phyloP scores from a whole-genome alignment of 2,329 filamentous ascomycete species.

The Trichoderma lentiforme region DNA sequence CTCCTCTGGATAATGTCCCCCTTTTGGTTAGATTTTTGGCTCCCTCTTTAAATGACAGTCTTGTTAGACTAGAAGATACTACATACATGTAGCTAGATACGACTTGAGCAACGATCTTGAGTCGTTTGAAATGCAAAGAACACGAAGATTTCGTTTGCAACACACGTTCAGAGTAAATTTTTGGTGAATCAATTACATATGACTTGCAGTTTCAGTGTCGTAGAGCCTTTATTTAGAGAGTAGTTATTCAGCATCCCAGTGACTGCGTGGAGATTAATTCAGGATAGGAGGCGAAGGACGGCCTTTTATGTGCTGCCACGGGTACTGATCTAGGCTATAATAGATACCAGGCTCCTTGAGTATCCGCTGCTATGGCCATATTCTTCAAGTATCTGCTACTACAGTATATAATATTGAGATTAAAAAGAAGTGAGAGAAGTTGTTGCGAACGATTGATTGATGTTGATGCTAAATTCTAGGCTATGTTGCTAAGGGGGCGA shows the following conservation, averaged over 20 bases:
- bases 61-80: not conserved
- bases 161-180: not conserved
- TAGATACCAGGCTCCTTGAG: not conserved
- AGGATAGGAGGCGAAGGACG: too few species aligned
- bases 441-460: too few species aligned
- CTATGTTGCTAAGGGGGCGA: too few species aligned
- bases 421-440: too few species aligned
- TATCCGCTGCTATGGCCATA: not conserved
- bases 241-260: not conserved
- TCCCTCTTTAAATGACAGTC: not conserved
- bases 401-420: not conserved
- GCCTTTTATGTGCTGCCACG: not conserved
- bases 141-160: not conserved
- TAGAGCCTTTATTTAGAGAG: not conserved
- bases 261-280: not conserved
- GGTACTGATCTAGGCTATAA: not conserved
- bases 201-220: not conserved
- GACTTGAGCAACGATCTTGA: not conserved
- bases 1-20: not conserved
- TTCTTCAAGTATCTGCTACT: not conserved
- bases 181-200: not conserved
- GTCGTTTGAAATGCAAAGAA: not conserved
- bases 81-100: not conserved
- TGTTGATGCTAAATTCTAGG: too few species aligned
- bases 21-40: not conserved